Evolutionary conservation across 495 filamentous ascomycete species (phyloP).

Genomic region (Lichenothelia convexa): DNA sequence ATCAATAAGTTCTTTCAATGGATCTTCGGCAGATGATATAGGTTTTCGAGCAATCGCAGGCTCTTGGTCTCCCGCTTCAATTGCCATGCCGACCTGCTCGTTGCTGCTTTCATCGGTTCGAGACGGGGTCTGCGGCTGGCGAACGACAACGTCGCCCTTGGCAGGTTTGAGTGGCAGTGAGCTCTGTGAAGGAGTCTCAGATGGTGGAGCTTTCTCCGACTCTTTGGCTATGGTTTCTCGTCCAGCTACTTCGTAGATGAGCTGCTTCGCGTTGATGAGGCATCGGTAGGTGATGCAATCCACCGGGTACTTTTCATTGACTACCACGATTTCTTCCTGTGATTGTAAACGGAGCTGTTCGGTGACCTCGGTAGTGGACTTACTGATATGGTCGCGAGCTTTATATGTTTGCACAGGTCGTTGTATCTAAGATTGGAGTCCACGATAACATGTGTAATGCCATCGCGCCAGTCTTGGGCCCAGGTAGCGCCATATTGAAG

Average conservation of each 20-base stretch:
- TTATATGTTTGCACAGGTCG: constrained; percentile 45
- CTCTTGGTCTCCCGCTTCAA: too few relatives aligned
- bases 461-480: constrained; percentile 31
- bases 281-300: constrained; percentile 52
- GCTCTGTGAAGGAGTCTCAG: constrained; percentile 2
- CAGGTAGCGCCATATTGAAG: constrained; percentile 59
- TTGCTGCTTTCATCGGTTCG: constrained; percentile 3
- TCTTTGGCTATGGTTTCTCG: too few relatives aligned
- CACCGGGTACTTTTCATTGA: constrained; percentile 61
- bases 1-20: constrained; percentile 38
- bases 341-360: constrained; percentile 12
- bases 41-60: too few relatives aligned
- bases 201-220: background rate
- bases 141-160: constrained; percentile 4
- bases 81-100: too few relatives aligned
- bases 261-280: constrained; percentile 39
- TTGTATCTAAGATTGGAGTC: constrained; percentile 49
- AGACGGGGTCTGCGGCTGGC: constrained; percentile 11
- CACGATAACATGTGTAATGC: constrained; percentile 54
- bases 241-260: constrained; percentile 29
- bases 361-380: constrained; percentile 6
- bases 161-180: constrained; percentile 16
- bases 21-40: too few relatives aligned
- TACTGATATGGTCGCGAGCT: constrained; percentile 30
- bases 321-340: constrained; percentile 35